Conservation (phyloP, 2,329 filamentous ascomycete species). For the Aspergillus japonicus region DNA sequence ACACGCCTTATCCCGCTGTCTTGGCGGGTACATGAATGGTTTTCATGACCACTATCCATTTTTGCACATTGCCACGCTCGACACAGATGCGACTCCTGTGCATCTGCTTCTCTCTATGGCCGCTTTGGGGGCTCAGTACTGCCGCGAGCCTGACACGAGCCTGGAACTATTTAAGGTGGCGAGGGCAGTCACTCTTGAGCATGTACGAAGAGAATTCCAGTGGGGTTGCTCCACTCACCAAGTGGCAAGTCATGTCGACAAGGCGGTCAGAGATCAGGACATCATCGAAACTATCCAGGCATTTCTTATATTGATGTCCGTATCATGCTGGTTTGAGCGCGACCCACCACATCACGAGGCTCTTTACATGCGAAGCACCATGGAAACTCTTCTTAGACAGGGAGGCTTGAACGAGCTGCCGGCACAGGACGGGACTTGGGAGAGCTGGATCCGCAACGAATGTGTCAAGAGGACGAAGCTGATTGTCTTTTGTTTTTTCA, state of each 20-base stretch:
- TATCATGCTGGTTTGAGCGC: constrained; percentile 34
- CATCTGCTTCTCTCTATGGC: constrained; percentile 34
- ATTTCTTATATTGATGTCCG: constrained; percentile 28
- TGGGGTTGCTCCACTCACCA: constrained; percentile 16
- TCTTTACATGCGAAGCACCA: constrained; percentile 28
- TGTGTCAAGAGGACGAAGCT: constrained; percentile 32
- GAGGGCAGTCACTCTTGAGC: constrained; percentile 33
- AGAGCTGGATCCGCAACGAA: constrained; percentile 34
- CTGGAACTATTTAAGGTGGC: constrained; percentile 33
- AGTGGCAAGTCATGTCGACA: background rate
- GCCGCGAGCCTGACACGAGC: constrained; percentile 34
- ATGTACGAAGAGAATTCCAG: constrained; percentile 30
- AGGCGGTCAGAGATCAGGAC: constrained; percentile 22
- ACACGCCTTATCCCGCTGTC: constrained; percentile 34
- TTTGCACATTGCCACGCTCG: constrained; percentile 33
- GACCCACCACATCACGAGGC: constrained; percentile 32
- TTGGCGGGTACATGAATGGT: constrained; percentile 34
- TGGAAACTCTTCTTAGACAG: constrained; percentile 31
- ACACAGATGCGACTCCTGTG: constrained; percentile 25
- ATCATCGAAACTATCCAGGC: constrained; percentile 31
- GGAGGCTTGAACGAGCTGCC: constrained; percentile 32
- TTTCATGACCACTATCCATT: constrained; percentile 37
- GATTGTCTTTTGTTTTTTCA: constrained; percentile 37
- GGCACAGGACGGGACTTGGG: constrained; percentile 30
- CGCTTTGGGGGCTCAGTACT: constrained; percentile 33